These are phyloP conservation scores for Colletotrichum orbiculare DNA, from an alignment of 2,329 filamentous ascomycete species.

Conservation along the genomic window DNA sequence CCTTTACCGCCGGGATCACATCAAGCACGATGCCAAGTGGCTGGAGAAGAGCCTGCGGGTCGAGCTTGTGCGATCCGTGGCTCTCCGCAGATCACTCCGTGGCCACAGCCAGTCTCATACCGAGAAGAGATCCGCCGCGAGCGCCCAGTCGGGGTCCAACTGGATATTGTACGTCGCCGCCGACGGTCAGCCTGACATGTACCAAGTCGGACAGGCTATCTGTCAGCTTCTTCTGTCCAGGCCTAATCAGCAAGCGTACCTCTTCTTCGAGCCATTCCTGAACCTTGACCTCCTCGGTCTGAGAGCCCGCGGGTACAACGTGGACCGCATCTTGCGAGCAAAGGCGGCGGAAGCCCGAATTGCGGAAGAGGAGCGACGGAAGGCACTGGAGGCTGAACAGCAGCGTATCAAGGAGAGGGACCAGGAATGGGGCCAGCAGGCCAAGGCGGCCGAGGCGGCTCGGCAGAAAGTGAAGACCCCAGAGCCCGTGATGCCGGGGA, in stretches of 20 bases:
- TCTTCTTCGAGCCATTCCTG: slow-evolving; percentile 91
- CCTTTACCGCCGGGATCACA: slow-evolving; percentile 77
- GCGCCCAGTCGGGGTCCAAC: slow-evolving; percentile 61
- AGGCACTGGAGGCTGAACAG: slow-evolving; percentile 78
- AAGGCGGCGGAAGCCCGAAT: slow-evolving; percentile 90
- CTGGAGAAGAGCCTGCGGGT: slow-evolving; percentile 86
- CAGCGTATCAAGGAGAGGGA: slow-evolving; percentile 70
- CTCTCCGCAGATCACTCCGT: slow-evolving; percentile 79
- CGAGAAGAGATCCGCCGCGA: slow-evolving; percentile 81
- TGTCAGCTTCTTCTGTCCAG: slow-evolving; percentile 83
- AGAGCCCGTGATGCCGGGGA: slow-evolving; percentile 74
- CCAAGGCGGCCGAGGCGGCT: slow-evolving; percentile 52
- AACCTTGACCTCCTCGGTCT: slow-evolving; percentile 86
- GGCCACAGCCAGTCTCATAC: slow-evolving; percentile 76
- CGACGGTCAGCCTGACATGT: slow-evolving; percentile 78
- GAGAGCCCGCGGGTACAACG: slow-evolving; percentile 91
- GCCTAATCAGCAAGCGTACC: slow-evolving; percentile 87
- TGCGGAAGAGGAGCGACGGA: slow-evolving; percentile 83
- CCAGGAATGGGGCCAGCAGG: slow-evolving; percentile 57
- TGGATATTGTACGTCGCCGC: slow-evolving; percentile 82
- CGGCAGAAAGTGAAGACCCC: slow-evolving; percentile 55
- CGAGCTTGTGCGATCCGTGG: slow-evolving; percentile 80
- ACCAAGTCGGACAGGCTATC: slow-evolving; percentile 90
- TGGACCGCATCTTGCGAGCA: slow-evolving; percentile 89
- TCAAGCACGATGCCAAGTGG: slow-evolving; percentile 91